Evolutionary conservation across 257 asterid genomes (phyloP).

Genomic region (Ilex aquifolium): DNA sequence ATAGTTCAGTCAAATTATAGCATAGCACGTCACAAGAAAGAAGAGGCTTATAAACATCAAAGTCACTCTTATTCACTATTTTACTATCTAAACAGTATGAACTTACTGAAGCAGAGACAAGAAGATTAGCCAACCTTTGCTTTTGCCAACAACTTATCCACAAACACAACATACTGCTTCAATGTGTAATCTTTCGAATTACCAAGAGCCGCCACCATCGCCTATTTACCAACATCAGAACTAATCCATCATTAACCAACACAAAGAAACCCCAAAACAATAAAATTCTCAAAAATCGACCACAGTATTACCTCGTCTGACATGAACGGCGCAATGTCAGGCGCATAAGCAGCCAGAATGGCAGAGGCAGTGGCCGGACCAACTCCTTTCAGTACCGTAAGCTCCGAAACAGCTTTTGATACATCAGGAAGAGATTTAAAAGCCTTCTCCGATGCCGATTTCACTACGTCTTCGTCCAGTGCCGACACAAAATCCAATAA

Average conservation of each 20-base stretch:
- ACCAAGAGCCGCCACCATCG: conserved; percentile 64
- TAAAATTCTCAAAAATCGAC: not conserved
- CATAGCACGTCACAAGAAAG: no score
- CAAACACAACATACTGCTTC: conserved; percentile 63
- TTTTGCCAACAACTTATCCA: conserved; percentile 56
- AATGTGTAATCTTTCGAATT: conserved; percentile 69
- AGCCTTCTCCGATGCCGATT: conserved; percentile 67
- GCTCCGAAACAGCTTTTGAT: conserved; percentile 49
- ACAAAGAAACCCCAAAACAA: not conserved
- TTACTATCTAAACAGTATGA: no score
- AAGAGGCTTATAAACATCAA: no score
- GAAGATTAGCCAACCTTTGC: conserved; percentile 46
- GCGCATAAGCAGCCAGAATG: conserved; percentile 76
- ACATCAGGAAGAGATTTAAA: conserved; percentile 60
- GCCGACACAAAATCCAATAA: conserved; percentile 62
- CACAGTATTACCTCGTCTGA: conserved; percentile 61
- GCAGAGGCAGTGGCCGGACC: conserved; percentile 99
- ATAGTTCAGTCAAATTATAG: no score
- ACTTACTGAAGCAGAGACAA: not conserved
- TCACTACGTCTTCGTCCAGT: conserved; percentile 46
- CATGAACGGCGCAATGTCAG: conserved; percentile 83
- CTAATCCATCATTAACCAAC: not conserved
- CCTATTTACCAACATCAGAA: conserved; percentile 33
- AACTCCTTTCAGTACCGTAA: conserved; percentile 76
- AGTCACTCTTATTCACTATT: no score